Conservation (phyloP, 495 filamentous ascomycete species). For the Penicillium flavigenum region DNA sequence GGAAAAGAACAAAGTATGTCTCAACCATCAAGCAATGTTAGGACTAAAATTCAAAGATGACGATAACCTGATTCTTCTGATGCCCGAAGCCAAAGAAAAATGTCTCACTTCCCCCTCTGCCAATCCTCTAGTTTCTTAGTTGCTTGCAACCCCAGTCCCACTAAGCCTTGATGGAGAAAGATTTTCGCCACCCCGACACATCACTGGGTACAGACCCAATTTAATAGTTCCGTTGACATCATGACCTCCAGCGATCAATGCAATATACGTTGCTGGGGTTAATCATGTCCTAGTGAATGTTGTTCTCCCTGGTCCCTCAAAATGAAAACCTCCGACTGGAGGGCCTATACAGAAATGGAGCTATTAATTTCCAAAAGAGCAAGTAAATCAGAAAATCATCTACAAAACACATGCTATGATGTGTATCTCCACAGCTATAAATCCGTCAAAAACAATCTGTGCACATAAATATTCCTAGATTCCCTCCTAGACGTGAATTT, state of each 20-base stretch:
- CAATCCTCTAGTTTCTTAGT: slow-evolving; percentile 5
- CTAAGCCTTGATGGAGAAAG: slow-evolving; percentile 16
- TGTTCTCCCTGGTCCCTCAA: neutral
- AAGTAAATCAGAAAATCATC: slow-evolving; percentile 1
- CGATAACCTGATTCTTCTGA: neutral
- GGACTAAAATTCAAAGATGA: neutral
- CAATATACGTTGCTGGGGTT: neutral
- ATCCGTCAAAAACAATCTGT: neutral
- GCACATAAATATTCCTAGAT: neutral
- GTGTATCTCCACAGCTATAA: slow-evolving; percentile 10
- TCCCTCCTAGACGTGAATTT: neutral
- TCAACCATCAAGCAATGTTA: neutral
- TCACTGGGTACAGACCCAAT: neutral
- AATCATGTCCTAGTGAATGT: neutral
- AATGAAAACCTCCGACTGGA: neutral
- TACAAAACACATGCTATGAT: neutral
- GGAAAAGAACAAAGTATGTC: neutral
- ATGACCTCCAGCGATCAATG: neutral
- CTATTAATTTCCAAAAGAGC: neutral
- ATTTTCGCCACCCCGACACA: slow-evolving; percentile 15
- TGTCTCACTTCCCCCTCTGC: slow-evolving; percentile 23
- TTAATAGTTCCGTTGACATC: slow-evolving; percentile 6
- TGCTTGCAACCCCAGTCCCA: slow-evolving; percentile 8
- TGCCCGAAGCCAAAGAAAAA: neutral
- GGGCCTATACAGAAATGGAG: neutral